phyloP scores from a whole-genome alignment of 2,329 filamentous ascomycete genomes.

The Xylariaceae sp. region DNA sequence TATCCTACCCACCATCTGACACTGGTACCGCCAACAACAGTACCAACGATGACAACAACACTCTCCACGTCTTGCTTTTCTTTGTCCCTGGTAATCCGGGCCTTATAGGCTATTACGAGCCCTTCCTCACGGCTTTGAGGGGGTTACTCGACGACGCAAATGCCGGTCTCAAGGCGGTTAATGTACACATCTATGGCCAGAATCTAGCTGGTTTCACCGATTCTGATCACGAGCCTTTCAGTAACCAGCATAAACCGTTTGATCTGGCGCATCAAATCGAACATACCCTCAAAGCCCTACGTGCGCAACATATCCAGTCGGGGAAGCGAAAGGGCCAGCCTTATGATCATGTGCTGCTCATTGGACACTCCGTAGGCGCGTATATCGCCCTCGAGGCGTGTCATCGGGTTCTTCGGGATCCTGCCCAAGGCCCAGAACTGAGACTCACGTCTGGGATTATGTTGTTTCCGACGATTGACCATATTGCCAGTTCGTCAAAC shows the following conservation, averaged over 20 bases:
- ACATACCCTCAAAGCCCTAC: slow-evolving; percentile 37
- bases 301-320: slow-evolving; percentile 28
- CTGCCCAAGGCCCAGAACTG: slow-evolving; percentile 33
- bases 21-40: slow-evolving; percentile 1
- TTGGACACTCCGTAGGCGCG: slow-evolving; percentile 69
- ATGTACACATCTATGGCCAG: slow-evolving; percentile 52
- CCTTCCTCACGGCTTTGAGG: slow-evolving; percentile 58
- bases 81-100: slow-evolving; percentile 75
- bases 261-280: slow-evolving; percentile 50
- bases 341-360: slow-evolving; percentile 57
- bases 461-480: slow-evolving; percentile 69
- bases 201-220: slow-evolving; percentile 56
- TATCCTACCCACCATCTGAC: slow-evolving; percentile 13
- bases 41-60: slow-evolving; percentile 1
- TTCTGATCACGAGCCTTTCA: slow-evolving; percentile 44
- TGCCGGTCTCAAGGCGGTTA: slow-evolving; percentile 24
- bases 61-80: slow-evolving; percentile 51
- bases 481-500: slow-evolving; percentile 58
- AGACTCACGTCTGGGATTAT: slow-evolving; percentile 51
- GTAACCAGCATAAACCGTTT: slow-evolving; percentile 38
- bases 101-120: slow-evolving; percentile 64
- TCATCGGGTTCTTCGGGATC: slow-evolving; percentile 45
- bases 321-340: slow-evolving; percentile 31
- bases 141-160: slow-evolving; percentile 45
- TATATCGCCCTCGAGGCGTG: slow-evolving; percentile 68